Percentiles rank a stretch among this genome's conserved stretches.
phyloP scores from a whole-genome alignment of 177 flowering plant species.

The Vitis hybrid region DNA sequence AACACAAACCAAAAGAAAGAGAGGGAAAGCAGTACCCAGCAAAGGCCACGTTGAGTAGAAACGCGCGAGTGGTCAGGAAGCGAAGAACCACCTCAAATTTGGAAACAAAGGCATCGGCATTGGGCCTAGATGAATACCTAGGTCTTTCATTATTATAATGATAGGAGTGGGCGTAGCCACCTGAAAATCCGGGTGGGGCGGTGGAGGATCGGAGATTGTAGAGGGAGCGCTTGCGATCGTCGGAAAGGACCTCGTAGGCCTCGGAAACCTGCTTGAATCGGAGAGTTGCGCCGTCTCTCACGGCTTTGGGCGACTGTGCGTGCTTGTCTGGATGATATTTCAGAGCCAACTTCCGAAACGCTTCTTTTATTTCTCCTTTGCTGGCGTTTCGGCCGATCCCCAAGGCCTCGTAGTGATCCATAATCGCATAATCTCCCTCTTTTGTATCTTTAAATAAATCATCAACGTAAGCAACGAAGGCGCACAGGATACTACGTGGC shows the following conservation, averaged over 20 bases:
- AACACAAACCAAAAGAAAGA: background rate
- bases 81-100: slow-evolving; percentile 35
- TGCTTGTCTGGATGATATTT: slow-evolving; percentile 89
- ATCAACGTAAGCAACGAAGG: too few relatives aligned
- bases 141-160: slow-evolving; percentile 1
- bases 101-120: slow-evolving; percentile 10
- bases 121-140: background rate
- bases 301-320: slow-evolving; percentile 47
- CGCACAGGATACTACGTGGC: too few relatives aligned
- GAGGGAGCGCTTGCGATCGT: slow-evolving; percentile 68
- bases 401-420: slow-evolving; percentile 73
- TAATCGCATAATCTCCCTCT: background rate
- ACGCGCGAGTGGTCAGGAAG: slow-evolving; percentile 47
- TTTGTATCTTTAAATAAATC: too few relatives aligned
- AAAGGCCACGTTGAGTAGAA: slow-evolving; percentile 63
- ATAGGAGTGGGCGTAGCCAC: slow-evolving; percentile 14
- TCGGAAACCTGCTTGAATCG: slow-evolving; percentile 78
- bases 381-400: slow-evolving; percentile 58
- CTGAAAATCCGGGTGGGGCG: background rate
- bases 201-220: slow-evolving; percentile 34
- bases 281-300: slow-evolving; percentile 45
- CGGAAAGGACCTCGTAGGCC: slow-evolving; percentile 74
- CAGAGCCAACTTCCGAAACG: slow-evolving; percentile 69
- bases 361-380: slow-evolving; percentile 72
- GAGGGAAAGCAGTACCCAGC: slow-evolving; percentile 46